A percentile compares a stretch with the other conserved stretches of the same genome.
Evolutionary conservation across 306 rosid species (phyloP).

Genomic region (Sophora flavescens): DNA sequence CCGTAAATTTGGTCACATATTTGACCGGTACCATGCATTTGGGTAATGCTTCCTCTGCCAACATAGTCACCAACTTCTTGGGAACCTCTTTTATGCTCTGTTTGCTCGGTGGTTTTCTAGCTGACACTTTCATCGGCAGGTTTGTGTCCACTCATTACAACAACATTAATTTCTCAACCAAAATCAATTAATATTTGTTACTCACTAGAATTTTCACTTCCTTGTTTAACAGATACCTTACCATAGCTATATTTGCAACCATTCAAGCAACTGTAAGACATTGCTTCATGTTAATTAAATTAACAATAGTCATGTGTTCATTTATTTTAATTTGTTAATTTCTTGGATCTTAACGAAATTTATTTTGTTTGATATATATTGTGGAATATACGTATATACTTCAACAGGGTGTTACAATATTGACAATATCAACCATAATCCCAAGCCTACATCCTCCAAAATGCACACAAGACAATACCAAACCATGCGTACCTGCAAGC

Average conservation of each 20-base stretch:
- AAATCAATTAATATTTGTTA: not conserved
- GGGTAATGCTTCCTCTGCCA: constrained; percentile 89
- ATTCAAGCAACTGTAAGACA: constrained; percentile 85
- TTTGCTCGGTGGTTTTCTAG: constrained; percentile 92
- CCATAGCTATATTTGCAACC: constrained; percentile 82
- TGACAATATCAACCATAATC: constrained; percentile 82
- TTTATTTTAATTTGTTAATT: constrained; percentile 18
- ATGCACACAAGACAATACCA: constrained; percentile 46
- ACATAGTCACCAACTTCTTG: constrained; percentile 85
- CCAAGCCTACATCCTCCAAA: constrained; percentile 83
- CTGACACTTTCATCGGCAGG: constrained; percentile 95
- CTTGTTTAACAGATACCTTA: constrained; percentile 67
- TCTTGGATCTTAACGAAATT: not conserved
- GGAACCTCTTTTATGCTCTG: constrained; percentile 96
- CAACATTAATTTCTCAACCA: not conserved
- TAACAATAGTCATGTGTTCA: not conserved
- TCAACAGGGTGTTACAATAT: constrained; percentile 74
- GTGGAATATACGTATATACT: not conserved
- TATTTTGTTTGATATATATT: not conserved
- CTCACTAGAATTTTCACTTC: not conserved
- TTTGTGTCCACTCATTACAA: not conserved
- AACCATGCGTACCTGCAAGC: constrained; percentile 58
- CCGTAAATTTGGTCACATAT: constrained; percentile 87
- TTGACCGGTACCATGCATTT: constrained; percentile 85
- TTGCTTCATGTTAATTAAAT: not conserved